Base-by-base conservation (phyloP, 345 rosid species). In the Aquilaria yunnanensis region DNA sequence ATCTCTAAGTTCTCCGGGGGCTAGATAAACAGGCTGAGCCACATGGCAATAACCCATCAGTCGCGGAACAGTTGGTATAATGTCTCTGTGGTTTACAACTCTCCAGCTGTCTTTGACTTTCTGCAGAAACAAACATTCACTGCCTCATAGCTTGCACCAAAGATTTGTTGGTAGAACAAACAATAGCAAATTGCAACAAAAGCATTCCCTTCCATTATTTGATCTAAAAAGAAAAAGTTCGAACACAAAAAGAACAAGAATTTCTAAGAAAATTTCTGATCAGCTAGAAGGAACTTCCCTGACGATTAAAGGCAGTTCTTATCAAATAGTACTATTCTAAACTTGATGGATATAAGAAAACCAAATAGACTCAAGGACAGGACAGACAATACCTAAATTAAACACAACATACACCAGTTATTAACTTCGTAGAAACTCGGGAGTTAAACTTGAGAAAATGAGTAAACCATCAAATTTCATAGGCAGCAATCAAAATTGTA, bases 11-110 rank as follows among this genome's bases (percentile, higher is more conserved):
- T 70, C 83, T 77, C 96, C 96, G 65, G 92, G 78, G 32, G 85
- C 83, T 54, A 93, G 81, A 81, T 88, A 93, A 53, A 90, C 76
- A 53, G 97, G 98, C 51, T 85, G 89, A 60, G 97, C 98, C 31
- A 93, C 98, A 60, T 93, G 98, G 78, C 92, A 90, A 66, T 93
- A 93, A 57, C 98, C 98, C 98, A 90, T 93, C 69, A 90, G 77
- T 57, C 89, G 96, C 47, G 98, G 97, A 16, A 93, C 82, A 9
- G 98, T 83, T n/a, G 97, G 98, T 71, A 93, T 90, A 70, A 93
- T 90, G 79, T 93, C 98, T 82, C 98, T 86, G 64, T 86, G 94
- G 75, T 93, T 93, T 51, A 93, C 94, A 62, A 93, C 87, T 77
- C 97, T 87, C 98, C 97, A 87, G 73, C 93, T 89, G 64, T 89